Evolutionary conservation across 345 rosid species (phyloP).

Genomic region (Crucihimalaya himalaica): DNA sequence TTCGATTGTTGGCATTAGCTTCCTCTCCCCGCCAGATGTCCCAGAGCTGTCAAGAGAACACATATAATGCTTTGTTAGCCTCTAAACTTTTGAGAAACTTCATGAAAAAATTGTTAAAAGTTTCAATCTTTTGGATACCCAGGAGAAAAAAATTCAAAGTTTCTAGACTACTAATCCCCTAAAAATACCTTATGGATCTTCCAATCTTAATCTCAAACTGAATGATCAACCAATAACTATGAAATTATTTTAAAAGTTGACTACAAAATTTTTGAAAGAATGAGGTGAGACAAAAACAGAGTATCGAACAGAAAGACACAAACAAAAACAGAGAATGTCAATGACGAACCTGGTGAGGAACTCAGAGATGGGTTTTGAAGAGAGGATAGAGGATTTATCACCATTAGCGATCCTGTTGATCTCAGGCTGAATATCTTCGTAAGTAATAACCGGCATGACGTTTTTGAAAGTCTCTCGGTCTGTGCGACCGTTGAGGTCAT

Average conservation of each 20-base stretch:
- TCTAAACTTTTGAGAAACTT: neutral
- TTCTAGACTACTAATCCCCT: neutral
- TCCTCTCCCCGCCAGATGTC: slow-evolving; percentile 91
- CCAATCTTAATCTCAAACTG: neutral
- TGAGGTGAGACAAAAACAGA: neutral
- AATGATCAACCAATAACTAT: neutral
- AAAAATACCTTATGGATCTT: slow-evolving; percentile 2
- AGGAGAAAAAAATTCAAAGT: neutral
- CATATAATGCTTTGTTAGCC: neutral
- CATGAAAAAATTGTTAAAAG: neutral
- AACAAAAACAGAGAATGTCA: slow-evolving; percentile 15
- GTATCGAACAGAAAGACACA: neutral
- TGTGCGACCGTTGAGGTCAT: slow-evolving; percentile 62
- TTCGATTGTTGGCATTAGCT: slow-evolving; percentile 79
- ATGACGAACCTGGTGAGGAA: slow-evolving; percentile 79
- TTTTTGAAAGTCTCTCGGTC: slow-evolving; percentile 79
- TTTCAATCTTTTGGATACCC: neutral
- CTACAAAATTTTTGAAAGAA: no score
- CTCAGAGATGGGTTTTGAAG: slow-evolving; percentile 89
- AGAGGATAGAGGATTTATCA: slow-evolving; percentile 80
- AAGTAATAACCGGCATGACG: slow-evolving; percentile 71
- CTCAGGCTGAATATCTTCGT: slow-evolving; percentile 79
- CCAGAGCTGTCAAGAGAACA: slow-evolving; percentile 70
- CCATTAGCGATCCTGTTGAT: slow-evolving; percentile 93
- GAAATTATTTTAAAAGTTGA: neutral